Evolutionary conservation across 2,329 filamentous ascomycete species (phyloP).

Genomic region (Fonsecaea erecta): DNA sequence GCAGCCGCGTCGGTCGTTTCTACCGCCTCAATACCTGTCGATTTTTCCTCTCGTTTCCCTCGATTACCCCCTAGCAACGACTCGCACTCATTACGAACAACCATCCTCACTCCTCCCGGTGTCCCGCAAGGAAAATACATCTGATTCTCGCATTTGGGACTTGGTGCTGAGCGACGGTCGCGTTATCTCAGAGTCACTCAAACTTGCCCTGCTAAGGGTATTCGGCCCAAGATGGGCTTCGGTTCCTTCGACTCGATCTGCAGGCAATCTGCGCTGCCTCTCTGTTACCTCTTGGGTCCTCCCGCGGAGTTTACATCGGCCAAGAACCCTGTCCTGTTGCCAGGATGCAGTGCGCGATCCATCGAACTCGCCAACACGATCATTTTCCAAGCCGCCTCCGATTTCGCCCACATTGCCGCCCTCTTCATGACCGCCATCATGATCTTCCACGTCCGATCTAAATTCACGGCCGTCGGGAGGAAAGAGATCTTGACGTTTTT

Average conservation of each 20-base stretch:
- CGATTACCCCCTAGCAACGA: neutral
- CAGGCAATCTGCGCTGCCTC: constrained; percentile 78
- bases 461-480: constrained; percentile 90
- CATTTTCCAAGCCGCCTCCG: constrained; percentile 92
- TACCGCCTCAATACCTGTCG: neutral
- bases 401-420: constrained; percentile 88
- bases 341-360: constrained; percentile 89
- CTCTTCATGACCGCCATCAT: constrained; percentile 94
- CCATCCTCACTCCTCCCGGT: neutral
- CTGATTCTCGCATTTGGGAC: neutral
- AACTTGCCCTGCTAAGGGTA: constrained; percentile 10
- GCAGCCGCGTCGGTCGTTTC: constrained; percentile 10
- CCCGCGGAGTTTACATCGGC: constrained; percentile 60
- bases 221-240: constrained; percentile 72
- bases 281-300: constrained; percentile 84
- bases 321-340: constrained; percentile 78
- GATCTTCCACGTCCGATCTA: constrained; percentile 94
- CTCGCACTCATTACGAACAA: neutral
- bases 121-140: constrained; percentile 3
- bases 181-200: neutral
- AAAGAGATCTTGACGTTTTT: constrained; percentile 87
- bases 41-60: neutral
- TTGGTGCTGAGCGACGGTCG: neutral
- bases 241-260: constrained; percentile 90
- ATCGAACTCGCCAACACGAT: constrained; percentile 97